Conservation (phyloP, 176 grass and related monocot genomes). For the Leersia perrieri region DNA sequence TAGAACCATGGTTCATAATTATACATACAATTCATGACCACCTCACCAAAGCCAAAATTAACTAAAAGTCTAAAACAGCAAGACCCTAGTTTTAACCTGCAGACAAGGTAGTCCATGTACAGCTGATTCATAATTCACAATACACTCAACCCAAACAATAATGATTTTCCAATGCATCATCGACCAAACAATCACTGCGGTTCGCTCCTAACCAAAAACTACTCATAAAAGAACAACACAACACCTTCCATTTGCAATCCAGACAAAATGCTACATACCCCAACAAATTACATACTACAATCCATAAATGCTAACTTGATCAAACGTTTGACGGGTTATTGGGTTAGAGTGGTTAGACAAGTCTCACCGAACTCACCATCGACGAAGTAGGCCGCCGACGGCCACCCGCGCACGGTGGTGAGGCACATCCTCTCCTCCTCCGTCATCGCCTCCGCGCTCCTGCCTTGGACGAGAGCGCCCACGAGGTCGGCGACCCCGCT, state of each 20-base stretch:
- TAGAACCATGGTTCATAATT: conserved; percentile 11
- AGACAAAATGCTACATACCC: neutral
- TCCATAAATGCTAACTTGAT: neutral
- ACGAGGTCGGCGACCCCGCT: conserved; percentile 54
- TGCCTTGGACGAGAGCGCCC: neutral
- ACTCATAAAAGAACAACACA: conserved; percentile 4
- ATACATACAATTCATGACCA: neutral
- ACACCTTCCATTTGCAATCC: neutral
- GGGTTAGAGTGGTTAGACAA: too few species aligned
- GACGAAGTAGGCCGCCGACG: conserved; percentile 60
- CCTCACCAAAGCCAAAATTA: neutral
- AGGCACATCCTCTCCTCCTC: conserved; percentile 66
- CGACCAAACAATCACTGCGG: neutral
- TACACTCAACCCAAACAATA: neutral
- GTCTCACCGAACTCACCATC: conserved; percentile 51
- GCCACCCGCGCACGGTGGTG: conserved; percentile 56
- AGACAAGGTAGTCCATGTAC: neutral
- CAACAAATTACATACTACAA: neutral
- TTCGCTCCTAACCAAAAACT: neutral
- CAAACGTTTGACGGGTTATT: neutral
- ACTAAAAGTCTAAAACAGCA: neutral
- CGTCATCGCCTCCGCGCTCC: conserved; percentile 25
- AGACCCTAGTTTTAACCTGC: neutral
- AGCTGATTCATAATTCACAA: neutral
- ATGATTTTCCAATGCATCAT: neutral